Conservation (phyloP, 75 land plant species). For the Picea sitchensis region DNA sequence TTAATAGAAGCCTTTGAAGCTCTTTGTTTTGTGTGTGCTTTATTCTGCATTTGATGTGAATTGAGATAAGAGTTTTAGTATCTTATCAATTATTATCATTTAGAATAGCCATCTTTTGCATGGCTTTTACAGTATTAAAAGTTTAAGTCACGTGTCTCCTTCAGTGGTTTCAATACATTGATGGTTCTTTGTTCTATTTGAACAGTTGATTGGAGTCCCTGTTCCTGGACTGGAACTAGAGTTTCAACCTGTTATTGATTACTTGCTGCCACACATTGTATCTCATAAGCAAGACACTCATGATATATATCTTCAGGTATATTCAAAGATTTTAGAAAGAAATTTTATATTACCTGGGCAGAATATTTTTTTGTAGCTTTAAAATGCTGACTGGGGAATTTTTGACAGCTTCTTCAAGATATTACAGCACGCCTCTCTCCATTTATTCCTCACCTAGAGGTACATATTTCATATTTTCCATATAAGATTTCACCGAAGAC, state of each 20-base stretch:
- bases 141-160: too few relatives aligned
- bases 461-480: constrained; percentile 13
- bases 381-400: constrained; percentile 6
- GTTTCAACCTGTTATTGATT: constrained; percentile 82
- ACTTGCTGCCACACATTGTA: constrained; percentile 75
- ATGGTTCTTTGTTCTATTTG: not conserved
- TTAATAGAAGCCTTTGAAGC: too few relatives aligned
- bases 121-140: too few relatives aligned
- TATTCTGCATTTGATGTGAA: too few relatives aligned
- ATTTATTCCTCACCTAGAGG: constrained; percentile 92
- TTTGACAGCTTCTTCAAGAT: constrained; percentile 78
- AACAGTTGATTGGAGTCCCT: constrained; percentile 80
- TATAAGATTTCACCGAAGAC: not conserved
- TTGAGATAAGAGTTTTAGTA: too few relatives aligned
- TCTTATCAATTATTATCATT: too few relatives aligned
- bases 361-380: constrained; percentile 6
- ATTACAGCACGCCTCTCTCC: constrained; percentile 53
- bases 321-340: not conserved
- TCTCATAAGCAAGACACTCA: constrained; percentile 69
- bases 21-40: too few relatives aligned
- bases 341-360: not conserved
- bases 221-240: constrained; percentile 88
- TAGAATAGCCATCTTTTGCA: too few relatives aligned
- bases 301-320: constrained; percentile 88
- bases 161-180: constrained; percentile 5